phyloP scores from a whole-genome alignment of 306 rosid species.

The Quillaja saponaria region DNA sequence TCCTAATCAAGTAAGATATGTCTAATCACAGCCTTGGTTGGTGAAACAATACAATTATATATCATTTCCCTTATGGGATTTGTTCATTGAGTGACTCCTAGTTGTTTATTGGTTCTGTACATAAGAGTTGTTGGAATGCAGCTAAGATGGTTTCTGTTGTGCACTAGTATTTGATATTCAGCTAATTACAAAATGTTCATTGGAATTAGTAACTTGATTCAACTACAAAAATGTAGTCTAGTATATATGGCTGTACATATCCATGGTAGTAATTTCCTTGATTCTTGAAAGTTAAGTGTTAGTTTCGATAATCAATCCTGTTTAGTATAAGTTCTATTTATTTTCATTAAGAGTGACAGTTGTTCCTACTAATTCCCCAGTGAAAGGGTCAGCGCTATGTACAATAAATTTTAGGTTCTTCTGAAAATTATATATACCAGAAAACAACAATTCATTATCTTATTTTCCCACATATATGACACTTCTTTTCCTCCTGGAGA shows the following conservation, averaged over 20 bases:
- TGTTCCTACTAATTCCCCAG: slow-evolving; percentile 15
- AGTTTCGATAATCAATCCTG: slow-evolving; percentile 9
- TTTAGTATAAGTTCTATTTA: slow-evolving; percentile 2
- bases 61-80: neutral
- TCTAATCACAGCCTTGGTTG: neutral
- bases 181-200: neutral
- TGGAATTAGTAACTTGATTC: slow-evolving; percentile 12
- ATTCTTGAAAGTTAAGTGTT: neutral
- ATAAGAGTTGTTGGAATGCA: slow-evolving; percentile 6
- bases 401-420: neutral
- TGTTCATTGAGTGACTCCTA: neutral
- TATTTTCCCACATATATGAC: neutral
- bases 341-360: slow-evolving; percentile 19
- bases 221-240: slow-evolving; percentile 10
- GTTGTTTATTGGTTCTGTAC: slow-evolving; percentile 3
- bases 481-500: neutral
- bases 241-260: slow-evolving; percentile 10
- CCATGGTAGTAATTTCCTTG: slow-evolving; percentile 10
- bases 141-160: slow-evolving; percentile 13
- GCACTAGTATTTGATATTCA: neutral
- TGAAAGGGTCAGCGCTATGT: neutral
- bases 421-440: neutral
- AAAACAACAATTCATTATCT: neutral
- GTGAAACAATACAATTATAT: neutral
- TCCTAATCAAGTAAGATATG: too few species aligned